Evolutionary conservation across 1,284 basidiomycete genomes (phyloP).

Genomic region (Cutaneotrichosporon curvatum): DNA sequence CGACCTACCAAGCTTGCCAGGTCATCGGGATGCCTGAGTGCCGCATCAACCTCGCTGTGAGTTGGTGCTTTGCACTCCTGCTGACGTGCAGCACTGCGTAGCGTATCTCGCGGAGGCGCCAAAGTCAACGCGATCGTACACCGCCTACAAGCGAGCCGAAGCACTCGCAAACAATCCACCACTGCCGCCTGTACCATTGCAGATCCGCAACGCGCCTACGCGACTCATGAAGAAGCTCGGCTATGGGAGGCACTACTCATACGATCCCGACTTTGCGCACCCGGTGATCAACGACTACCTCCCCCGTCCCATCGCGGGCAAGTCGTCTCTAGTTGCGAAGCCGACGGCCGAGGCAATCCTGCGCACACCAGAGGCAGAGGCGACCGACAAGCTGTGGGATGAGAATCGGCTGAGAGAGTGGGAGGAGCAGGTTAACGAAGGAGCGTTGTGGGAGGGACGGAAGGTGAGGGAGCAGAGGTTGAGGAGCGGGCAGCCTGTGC

Average conservation of each 20-base stretch:
- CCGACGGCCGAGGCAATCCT: slow-evolving; percentile 45
- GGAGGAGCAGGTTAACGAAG: slow-evolving; percentile 62
- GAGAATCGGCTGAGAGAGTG: slow-evolving; percentile 62
- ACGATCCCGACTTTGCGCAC: slow-evolving; percentile 72
- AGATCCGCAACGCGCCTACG: slow-evolving; percentile 83
- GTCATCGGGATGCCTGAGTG: slow-evolving; percentile 74
- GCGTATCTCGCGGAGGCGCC: slow-evolving; percentile 74
- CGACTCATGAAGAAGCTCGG: slow-evolving; percentile 71
- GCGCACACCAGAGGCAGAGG: slow-evolving; percentile 53
- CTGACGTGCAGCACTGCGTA: slow-evolving; percentile 56
- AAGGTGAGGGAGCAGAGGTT: neutral
- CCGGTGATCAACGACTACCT: slow-evolving; percentile 61
- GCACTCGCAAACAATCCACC: slow-evolving; percentile 52
- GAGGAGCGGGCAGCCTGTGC: neutral
- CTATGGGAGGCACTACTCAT: slow-evolving; percentile 64
- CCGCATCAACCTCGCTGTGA: slow-evolving; percentile 42
- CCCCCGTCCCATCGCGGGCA: slow-evolving; percentile 43
- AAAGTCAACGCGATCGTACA: slow-evolving; percentile 73
- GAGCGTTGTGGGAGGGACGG: slow-evolving; percentile 58
- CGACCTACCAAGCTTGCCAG: slow-evolving; percentile 68
- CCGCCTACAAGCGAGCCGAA: slow-evolving; percentile 67
- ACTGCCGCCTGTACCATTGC: slow-evolving; percentile 55
- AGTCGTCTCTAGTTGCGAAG: slow-evolving; percentile 27
- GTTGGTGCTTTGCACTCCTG: slow-evolving; percentile 1
- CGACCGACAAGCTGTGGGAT: slow-evolving; percentile 61